phyloP scores from a whole-genome alignment of 2,329 filamentous ascomycete species.

The Nigrograna mackinnonii region DNA sequence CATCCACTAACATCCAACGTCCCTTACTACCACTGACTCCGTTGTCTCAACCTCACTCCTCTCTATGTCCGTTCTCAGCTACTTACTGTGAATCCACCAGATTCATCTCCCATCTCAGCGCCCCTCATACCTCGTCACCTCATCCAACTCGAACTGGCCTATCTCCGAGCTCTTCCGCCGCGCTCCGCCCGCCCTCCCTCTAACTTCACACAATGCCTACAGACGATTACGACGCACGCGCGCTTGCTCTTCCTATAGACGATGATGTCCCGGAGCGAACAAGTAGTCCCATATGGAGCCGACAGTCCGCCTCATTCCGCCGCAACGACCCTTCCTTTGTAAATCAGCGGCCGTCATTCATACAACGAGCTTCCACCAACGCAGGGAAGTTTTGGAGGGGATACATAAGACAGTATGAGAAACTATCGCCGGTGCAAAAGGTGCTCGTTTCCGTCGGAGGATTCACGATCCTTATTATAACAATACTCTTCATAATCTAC shows the following conservation, averaged over 20 bases:
- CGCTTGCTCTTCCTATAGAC: constrained; percentile 56
- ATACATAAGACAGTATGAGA: constrained; percentile 55
- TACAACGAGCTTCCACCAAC: constrained; percentile 46
- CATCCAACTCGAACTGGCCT: constrained; percentile 3
- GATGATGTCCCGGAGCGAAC: constrained; percentile 45
- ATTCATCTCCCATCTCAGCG: neutral
- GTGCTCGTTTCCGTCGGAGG: constrained; percentile 58
- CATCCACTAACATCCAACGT: too few relatives aligned
- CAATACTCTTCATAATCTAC: constrained; percentile 74
- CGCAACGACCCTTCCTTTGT: constrained; percentile 42
- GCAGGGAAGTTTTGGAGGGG: constrained; percentile 51
- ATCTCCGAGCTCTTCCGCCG: constrained; percentile 11
- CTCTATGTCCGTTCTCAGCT: constrained; percentile 6
- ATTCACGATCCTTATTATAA: constrained; percentile 57
- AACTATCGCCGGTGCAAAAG: constrained; percentile 65
- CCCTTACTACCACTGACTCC: neutral
- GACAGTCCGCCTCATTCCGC: constrained; percentile 46
- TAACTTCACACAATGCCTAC: constrained; percentile 36
- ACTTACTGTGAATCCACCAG: neutral
- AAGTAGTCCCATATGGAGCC: constrained; percentile 57
- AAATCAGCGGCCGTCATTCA: constrained; percentile 35
- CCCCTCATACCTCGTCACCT: constrained; percentile 1
- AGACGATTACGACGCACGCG: constrained; percentile 56
- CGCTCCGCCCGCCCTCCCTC: constrained; percentile 3
- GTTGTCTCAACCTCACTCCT: too few relatives aligned